Conservation (phyloP, 345 rosid species). For the Anastatica hierochuntica region DNA sequence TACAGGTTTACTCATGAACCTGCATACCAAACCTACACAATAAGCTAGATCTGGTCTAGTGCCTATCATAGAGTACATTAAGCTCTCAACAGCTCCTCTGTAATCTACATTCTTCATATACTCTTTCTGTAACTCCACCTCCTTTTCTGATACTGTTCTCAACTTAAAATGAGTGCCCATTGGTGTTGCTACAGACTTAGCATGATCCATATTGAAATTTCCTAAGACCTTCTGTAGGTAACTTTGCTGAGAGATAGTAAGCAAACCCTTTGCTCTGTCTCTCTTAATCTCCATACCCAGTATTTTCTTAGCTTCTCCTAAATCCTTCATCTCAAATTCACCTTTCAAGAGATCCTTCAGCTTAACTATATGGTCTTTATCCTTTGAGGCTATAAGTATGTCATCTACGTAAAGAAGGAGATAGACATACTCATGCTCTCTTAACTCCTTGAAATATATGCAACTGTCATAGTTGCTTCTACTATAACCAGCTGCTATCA, state of each 20-base stretch:
- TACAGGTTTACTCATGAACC: not conserved
- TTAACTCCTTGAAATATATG: not conserved
- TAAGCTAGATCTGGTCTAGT: not conserved
- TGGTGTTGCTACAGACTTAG: not conserved
- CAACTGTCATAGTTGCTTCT: not conserved
- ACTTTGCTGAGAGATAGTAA: not conserved
- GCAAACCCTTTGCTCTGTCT: not conserved
- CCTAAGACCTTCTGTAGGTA: not conserved
- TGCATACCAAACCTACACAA: not conserved
- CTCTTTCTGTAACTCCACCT: not conserved
- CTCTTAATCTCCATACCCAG: not conserved
- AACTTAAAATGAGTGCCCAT: not conserved
- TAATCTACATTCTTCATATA: not conserved
- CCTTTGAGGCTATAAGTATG: not conserved
- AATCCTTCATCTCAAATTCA: not conserved
- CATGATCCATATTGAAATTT: not conserved
- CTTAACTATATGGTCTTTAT: not conserved
- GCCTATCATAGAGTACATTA: not conserved
- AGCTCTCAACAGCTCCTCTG: not conserved
- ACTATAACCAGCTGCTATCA: not conserved
- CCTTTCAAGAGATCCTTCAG: not conserved
- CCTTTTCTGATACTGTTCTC: not conserved
- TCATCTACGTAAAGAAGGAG: not conserved
- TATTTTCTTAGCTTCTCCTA: not conserved
- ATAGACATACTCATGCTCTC: not conserved